These are phyloP conservation scores for Ampelocalamus luodianensis DNA, from an alignment of 176 grass and related monocot genomes.

Conservation along the genomic window DNA sequence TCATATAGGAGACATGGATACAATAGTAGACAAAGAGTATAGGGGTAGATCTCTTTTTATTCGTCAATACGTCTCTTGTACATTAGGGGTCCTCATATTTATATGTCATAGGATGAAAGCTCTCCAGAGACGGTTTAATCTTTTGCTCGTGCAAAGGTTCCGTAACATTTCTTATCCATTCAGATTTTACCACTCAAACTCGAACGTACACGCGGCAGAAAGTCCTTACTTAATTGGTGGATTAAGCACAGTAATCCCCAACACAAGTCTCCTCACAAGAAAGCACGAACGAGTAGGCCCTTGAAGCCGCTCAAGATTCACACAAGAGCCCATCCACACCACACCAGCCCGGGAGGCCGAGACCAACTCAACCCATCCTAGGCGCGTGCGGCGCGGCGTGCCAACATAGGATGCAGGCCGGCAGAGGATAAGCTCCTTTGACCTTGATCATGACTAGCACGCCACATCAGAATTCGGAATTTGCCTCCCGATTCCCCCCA, in stretches of 20 bases:
- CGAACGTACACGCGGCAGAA: background rate
- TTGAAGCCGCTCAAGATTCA: slow-evolving; percentile 31
- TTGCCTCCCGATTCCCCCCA: no score
- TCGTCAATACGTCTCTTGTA: no score
- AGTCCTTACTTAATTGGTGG: background rate
- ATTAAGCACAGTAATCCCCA: background rate
- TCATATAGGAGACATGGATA: no score
- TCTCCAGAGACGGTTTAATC: no score
- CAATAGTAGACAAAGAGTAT: no score
- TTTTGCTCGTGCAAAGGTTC: no score
- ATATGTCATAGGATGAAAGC: no score
- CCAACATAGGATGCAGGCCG: background rate
- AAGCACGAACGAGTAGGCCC: background rate
- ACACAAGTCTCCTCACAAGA: background rate
- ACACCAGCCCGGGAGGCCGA: slow-evolving; percentile 20
- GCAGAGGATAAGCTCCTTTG: slow-evolving; percentile 30
- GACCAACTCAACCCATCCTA: background rate
- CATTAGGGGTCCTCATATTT: no score
- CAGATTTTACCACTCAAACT: background rate
- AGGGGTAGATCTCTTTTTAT: no score
- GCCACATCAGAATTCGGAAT: slow-evolving; percentile 45
- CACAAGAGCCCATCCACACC: slow-evolving; percentile 47
- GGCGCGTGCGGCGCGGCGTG: background rate
- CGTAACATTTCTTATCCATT: background rate
- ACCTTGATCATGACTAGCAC: slow-evolving; percentile 30